Conservation (phyloP, 179 eudicot genomes). For the Sideroxylon spinosum region DNA sequence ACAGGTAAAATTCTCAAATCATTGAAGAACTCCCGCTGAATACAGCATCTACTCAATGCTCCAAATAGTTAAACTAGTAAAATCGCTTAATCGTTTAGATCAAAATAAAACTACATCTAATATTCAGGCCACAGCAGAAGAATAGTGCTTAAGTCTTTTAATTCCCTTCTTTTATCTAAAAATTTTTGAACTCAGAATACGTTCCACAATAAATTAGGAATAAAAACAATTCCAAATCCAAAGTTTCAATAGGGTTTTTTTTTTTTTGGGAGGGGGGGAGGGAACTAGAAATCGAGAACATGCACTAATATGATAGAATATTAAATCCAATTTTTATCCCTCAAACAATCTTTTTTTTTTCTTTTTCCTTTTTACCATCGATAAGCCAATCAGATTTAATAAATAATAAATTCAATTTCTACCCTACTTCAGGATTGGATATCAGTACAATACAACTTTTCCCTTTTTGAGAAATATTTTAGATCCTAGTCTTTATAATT, state of each 20-base stretch:
- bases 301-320: not conserved
- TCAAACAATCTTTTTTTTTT: not conserved
- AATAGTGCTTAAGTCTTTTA: too few species aligned
- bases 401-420: not conserved
- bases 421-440: not conserved
- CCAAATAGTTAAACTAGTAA: too few species aligned
- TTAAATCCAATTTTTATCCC: not conserved
- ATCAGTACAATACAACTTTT: not conserved
- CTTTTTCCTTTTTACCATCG: not conserved
- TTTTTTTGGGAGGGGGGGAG: not conserved
- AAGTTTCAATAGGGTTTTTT: not conserved
- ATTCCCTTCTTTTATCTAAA: too few species aligned
- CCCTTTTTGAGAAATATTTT: too few species aligned
- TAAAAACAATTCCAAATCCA: too few species aligned
- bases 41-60: too few species aligned
- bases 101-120: too few species aligned
- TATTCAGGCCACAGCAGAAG: too few species aligned
- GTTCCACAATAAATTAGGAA: too few species aligned
- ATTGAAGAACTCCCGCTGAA: too few species aligned
- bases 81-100: too few species aligned
- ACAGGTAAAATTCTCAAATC: too few species aligned
- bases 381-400: not conserved
- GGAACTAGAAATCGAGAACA: not conserved
- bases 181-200: not conserved
- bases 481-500: not conserved